Evolutionary conservation across 2,329 filamentous ascomycete genomes (phyloP), one percentile per base, ranked within the genome.

Genomic region (Trichoderma atrobrunneum): DNA sequence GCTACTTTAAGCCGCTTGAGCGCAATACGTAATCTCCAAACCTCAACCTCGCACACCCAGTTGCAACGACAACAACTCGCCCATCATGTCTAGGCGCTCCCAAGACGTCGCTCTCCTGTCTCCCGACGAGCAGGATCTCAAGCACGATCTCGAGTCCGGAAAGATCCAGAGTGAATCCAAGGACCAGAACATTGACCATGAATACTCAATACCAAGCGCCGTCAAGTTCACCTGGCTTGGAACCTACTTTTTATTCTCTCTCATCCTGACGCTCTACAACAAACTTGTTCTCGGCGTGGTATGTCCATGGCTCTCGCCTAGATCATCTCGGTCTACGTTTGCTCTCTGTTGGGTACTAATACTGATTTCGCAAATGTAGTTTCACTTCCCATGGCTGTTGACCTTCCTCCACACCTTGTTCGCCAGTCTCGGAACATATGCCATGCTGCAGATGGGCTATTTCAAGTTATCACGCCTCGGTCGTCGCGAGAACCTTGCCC

Each of bases 351-450:
- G n/a, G 16, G 16, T 51, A 28, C 67, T 62, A 21, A 62, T 70
- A 26, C 51, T 51, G 21, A 26, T n/a, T 48, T 30, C 51, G 26
- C 26, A 8, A 48, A 64, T 72, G 39, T 72, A 89, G 85, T 89
- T 90, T 74, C 81, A 84, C 60, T 89, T 88, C 76, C 88, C 89
- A 59, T 90, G 88, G 86, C 85, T 90, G 21, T 80, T 90, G 48
- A 90, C 88, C 1, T 85, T 86, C 66, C 80, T 89, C 21, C 88
- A 91, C 76, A 84, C 88, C 14, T 82, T 84, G n/a, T 87, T 86
- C 62, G 87, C 88, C 21, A 86, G 86, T 26, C 73, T 86, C n/a
- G 89, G 89, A 72, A 89, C 87, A 72, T 86, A 83, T 71, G 76
- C 81, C 71, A 84, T 90, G 77, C 81, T 88, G 75, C 81, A 85